Evolutionary conservation across 352 stramenopile genomes (phyloP), one percentile per base, ranked within the genome.

Genomic region (Paralagenidium karlingii): DNA sequence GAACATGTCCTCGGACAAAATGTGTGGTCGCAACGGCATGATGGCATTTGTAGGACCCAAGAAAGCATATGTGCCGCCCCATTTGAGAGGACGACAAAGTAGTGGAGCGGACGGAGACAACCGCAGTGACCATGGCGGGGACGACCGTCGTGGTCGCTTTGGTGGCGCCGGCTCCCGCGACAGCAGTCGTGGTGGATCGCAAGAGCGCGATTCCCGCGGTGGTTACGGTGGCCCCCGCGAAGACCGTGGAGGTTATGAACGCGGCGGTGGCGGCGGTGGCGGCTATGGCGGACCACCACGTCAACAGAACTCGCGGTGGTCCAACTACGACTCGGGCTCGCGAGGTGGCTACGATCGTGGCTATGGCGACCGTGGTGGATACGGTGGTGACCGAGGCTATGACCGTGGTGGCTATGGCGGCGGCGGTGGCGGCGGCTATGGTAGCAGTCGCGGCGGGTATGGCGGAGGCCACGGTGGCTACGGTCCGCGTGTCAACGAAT

Each of bases 401-500:
- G 54, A 63, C 15, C 27, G 36, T 32, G 41, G 30, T 22, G 50
- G 42, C 25, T 43, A 43, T 29, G 37, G 47, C n/a, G 40, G 49
- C 36, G 48, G 46, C 27, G 46, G 60, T 16, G 50, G 55, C 26
- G 25, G 49, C 25, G 49, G 56, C 28, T 21, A 47, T 40, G 43
- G 58, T 18, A 43, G 47, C 29, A 20, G 33, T 34, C 31, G 47
- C 24, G 40, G 48, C 22, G 47, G 61, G 15, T 43, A 63, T 31
- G 47, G 68, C 28, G 43, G 68, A 43, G 67, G 61, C 33, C 52
- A 66, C 40, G 67, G 63, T 19, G 60, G 65, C 24, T 68, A 71
- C 32, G 63, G 58, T 28, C 28, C 53, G 19, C 78, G 87, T 26
- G 63, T 74, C 18, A 99, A 99, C 54, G 82, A 97, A 50, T 63